Base-by-base conservation (phyloP, 352 stramenopile species). In the Aphanomyces euteiches region DNA sequence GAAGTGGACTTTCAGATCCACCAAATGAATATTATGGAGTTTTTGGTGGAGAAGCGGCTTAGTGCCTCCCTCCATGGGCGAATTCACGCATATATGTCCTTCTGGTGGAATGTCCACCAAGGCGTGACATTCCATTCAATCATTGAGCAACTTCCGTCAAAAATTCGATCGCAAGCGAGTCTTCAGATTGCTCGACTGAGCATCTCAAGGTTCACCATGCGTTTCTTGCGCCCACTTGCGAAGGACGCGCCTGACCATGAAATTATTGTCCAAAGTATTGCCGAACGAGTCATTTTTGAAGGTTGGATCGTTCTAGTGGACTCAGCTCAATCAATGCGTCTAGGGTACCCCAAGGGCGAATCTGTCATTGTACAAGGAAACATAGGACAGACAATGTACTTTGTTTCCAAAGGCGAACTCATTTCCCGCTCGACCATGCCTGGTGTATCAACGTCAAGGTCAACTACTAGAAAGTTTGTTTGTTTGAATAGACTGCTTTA, bases 1-100 rank as follows among this genome's bases (percentile, higher is more conserved):
- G 64, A 70, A 70, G 64, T 70, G 45, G 64, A 70, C 13, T 70
- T 70, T 41, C 59, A 70, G 40, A 70, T 70, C 54, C 47, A 70
- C 54, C 64, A 70, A 17, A 70, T 70, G 64, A 70, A 70, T 38
- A 50, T 70, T 4, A 70, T 70, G 64, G 64, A 61, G 54, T 70
- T 61, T 40, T 39, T 70, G 5, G 19, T 34, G 28, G 47, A 50
- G 39, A 70, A 70, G 64, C 64, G 64, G 3, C 53, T 70, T 1
- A 45, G 17, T 15, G 40, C 34, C 10, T 48, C 64, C 0, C 28
- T 70, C 36, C 12, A 61, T 17, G 40, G 13, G 15, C 37, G 64
- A 3, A 50, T 61, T 13, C 64, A 48, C 37, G 64, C n/a, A 17
- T 70, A 61, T 37, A 54, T 70, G 36, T 60, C 64, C 10, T 70